Evolutionary conservation across 2,329 filamentous ascomycete species (phyloP).

Genomic region (Zymoseptoria brevis): DNA sequence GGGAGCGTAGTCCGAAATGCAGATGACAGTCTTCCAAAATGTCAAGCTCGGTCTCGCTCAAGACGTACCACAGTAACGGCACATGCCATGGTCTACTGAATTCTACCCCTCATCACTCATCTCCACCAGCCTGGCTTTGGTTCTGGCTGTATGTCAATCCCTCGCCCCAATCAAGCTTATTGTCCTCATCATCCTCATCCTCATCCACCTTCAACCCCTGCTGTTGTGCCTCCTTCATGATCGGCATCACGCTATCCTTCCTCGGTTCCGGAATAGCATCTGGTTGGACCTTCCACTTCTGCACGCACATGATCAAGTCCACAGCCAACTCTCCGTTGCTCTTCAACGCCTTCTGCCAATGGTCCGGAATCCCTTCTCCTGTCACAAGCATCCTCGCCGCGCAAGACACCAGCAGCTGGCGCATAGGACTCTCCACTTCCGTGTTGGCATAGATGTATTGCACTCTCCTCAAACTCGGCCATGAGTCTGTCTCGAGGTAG

Average conservation of each 20-base stretch:
- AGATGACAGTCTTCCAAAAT: background rate
- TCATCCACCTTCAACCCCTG: slow-evolving; percentile 31
- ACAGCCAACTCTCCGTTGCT: slow-evolving; percentile 50
- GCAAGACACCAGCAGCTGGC: slow-evolving; percentile 35
- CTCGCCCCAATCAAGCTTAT: slow-evolving; percentile 18
- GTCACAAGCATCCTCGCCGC: slow-evolving; percentile 46
- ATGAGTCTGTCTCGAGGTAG: slow-evolving; percentile 46
- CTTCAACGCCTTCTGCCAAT: slow-evolving; percentile 48
- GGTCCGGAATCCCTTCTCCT: slow-evolving; percentile 42
- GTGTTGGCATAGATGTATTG: slow-evolving; percentile 35
- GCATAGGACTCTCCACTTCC: slow-evolving; percentile 25
- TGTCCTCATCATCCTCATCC: slow-evolving; percentile 15
- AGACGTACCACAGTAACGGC: too few species aligned
- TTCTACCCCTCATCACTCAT: background rate
- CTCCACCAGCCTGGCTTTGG: slow-evolving; percentile 9
- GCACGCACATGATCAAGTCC: slow-evolving; percentile 47
- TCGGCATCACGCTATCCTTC: slow-evolving; percentile 35
- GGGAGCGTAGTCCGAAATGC: background rate
- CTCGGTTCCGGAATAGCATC: slow-evolving; percentile 42
- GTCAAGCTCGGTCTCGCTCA: too few species aligned
- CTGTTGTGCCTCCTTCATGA: slow-evolving; percentile 28
- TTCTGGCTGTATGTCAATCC: slow-evolving; percentile 8
- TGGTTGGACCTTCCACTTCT: slow-evolving; percentile 47
- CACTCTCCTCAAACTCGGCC: slow-evolving; percentile 46
- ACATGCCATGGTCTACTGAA: background rate